Evolutionary conservation across 768 basidiomycete species (phyloP).

Genomic region (Mycena polygramma): DNA sequence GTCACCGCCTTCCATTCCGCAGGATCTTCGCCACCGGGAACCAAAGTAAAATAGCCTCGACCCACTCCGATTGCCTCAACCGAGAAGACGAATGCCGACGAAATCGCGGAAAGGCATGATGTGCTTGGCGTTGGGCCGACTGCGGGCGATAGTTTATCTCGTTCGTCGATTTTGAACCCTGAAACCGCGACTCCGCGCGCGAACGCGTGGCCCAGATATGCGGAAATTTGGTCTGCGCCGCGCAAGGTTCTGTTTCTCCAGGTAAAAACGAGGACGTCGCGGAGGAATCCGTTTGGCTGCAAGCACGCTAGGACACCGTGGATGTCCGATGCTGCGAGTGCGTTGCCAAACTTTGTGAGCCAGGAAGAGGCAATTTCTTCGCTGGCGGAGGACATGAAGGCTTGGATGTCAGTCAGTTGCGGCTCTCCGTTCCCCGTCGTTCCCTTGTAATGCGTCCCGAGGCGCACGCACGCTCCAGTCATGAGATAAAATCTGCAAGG

Average conservation of each 20-base stretch:
- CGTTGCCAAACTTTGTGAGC: neutral
- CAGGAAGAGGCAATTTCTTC: constrained; percentile 10
- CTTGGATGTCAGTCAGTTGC: too few relatives aligned
- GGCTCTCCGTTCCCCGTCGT: too few relatives aligned
- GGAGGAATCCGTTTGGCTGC: constrained; percentile 7
- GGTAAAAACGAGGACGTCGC: constrained; percentile 23
- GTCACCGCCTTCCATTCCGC: constrained; percentile 52
- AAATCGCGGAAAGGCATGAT: constrained; percentile 40
- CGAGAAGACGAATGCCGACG: constrained; percentile 53
- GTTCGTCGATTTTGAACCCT: constrained; percentile 4
- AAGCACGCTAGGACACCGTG: neutral
- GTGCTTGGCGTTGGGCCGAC: constrained; percentile 3
- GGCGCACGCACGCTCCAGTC: too few relatives aligned
- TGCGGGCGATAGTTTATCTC: neutral
- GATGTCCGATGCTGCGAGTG: neutral
- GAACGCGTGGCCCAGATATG: constrained; percentile 11
- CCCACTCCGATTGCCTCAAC: constrained; percentile 47
- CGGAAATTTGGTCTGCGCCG: neutral
- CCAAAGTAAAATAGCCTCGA: constrained; percentile 52
- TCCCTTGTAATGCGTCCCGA: too few relatives aligned
- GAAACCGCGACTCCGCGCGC: constrained; percentile 7
- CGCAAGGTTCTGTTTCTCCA: constrained; percentile 18
- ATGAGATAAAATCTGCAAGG: too few relatives aligned
- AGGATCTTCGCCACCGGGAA: constrained; percentile 8
- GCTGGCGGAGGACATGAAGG: too few relatives aligned